Evolutionary conservation across 2,329 filamentous ascomycete genomes (phyloP).

Genomic region (Simplicillium sp.): DNA sequence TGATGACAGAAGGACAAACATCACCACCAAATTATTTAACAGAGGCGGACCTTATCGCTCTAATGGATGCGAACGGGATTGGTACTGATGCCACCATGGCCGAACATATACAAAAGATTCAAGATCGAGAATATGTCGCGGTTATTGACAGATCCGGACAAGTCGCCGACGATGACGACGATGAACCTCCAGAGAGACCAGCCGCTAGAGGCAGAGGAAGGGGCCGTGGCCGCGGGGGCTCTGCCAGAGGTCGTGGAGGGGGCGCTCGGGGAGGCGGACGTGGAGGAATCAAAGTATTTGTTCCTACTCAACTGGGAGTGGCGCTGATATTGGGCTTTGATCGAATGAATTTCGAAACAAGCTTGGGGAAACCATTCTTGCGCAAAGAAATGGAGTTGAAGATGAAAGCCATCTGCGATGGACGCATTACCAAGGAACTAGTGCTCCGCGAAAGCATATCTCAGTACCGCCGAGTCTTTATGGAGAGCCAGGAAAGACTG

Average conservation of each 20-base stretch:
- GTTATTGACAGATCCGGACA: slow-evolving; percentile 39
- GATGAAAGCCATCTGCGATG: slow-evolving; percentile 95
- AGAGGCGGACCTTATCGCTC: slow-evolving; percentile 85
- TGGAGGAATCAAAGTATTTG: slow-evolving; percentile 67
- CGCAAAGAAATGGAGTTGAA: slow-evolving; percentile 96
- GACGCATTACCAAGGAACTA: slow-evolving; percentile 60
- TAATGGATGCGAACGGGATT: slow-evolving; percentile 98
- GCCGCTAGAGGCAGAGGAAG: slow-evolving; percentile 29
- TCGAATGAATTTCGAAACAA: slow-evolving; percentile 84
- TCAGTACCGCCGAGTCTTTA: slow-evolving; percentile 80
- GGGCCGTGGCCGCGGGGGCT: slow-evolving; percentile 28
- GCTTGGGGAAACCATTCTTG: slow-evolving; percentile 88
- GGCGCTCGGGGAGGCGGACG: slow-evolving; percentile 29
- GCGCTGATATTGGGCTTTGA: slow-evolving; percentile 93
- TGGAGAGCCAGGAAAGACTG: slow-evolving; percentile 70
- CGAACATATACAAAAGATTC: slow-evolving; percentile 94
- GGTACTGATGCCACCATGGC: slow-evolving; percentile 99
- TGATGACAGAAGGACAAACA: slow-evolving; percentile 87
- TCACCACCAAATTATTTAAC: slow-evolving; percentile 77
- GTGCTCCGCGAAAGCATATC: slow-evolving; percentile 77
- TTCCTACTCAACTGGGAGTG: slow-evolving; percentile 84
- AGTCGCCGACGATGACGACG: slow-evolving; percentile 26
- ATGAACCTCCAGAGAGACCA: slow-evolving; percentile 25
- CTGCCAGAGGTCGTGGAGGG: slow-evolving; percentile 24
- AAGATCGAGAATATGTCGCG: slow-evolving; percentile 77